These are phyloP conservation scores for Phytopythium litorale DNA, from an alignment of 352 stramenopile genomes.

Conservation along the genomic window DNA sequence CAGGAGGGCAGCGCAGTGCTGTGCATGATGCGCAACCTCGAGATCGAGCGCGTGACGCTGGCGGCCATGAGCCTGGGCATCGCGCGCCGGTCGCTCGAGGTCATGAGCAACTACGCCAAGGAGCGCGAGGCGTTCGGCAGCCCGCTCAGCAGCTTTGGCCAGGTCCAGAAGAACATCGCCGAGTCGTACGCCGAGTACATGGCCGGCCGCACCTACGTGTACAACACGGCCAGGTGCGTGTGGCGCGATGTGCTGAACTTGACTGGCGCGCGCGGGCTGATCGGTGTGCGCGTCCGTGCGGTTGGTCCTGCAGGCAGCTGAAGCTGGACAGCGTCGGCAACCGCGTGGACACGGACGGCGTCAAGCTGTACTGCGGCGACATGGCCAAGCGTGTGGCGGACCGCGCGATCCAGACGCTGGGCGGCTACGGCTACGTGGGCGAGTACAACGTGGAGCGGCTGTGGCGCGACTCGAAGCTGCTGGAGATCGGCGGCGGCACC, in stretches of 20 bases:
- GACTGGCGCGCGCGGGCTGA: background rate
- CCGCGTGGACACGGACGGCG: constrained; percentile 96
- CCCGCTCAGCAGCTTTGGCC: constrained; percentile 86
- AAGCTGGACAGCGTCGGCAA: constrained; percentile 95
- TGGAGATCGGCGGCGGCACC: constrained; percentile 99
- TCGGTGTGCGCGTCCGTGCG: background rate
- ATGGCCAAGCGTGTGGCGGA: constrained; percentile 98
- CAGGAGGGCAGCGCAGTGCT: constrained; percentile 70
- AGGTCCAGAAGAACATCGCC: constrained; percentile 97
- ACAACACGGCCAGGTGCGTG: constrained; percentile 89
- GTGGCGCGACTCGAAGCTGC: constrained; percentile 98
- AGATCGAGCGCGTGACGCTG: constrained; percentile 97
- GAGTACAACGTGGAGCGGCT: constrained; percentile 98
- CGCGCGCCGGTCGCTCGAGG: constrained; percentile 94
- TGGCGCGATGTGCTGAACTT: background rate
- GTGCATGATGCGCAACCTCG: constrained; percentile 97
- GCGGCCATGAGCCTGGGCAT: constrained; percentile 97
- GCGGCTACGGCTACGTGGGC: constrained; percentile 98
- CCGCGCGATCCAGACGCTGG: constrained; percentile 97
- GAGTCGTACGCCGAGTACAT: constrained; percentile 99
- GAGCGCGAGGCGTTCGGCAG: constrained; percentile 95
- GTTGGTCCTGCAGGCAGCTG: constrained; percentile 57
- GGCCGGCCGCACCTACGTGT: constrained; percentile 96
- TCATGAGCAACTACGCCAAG: constrained; percentile 95
- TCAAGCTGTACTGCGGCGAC: constrained; percentile 97